Percentiles rank a stretch among this genome's conserved stretches.
These are phyloP conservation scores for Zygotorulaspora florentina DNA, from an alignment of 805 yeast genomes.

Conservation along the genomic window DNA sequence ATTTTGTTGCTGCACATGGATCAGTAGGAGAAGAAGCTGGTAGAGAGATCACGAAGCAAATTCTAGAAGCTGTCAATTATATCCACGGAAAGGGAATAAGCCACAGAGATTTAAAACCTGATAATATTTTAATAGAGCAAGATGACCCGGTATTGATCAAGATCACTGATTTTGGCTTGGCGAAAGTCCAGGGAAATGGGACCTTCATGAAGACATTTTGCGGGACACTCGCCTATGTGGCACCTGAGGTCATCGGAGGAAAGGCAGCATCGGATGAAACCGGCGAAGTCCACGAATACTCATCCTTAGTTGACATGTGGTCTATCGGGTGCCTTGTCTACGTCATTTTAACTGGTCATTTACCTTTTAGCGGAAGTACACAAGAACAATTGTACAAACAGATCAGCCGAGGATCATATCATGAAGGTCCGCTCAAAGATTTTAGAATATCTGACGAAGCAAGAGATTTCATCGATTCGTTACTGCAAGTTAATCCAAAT, in stretches of 20 bases:
- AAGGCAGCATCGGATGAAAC: slow-evolving; percentile 26
- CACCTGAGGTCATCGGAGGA: slow-evolving; percentile 78
- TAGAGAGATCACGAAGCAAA: slow-evolving; percentile 79
- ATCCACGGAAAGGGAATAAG: slow-evolving; percentile 88
- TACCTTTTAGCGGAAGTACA: slow-evolving; percentile 91
- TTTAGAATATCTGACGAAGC: slow-evolving; percentile 66
- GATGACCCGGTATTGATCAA: slow-evolving; percentile 91
- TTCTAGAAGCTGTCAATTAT: slow-evolving; percentile 76
- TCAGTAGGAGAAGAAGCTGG: slow-evolving; percentile 89
- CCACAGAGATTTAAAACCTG: slow-evolving; percentile 97
- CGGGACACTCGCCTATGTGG: slow-evolving; percentile 94
- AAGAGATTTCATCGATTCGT: slow-evolving; percentile 60
- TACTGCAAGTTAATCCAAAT: slow-evolving; percentile 74
- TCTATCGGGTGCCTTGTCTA: slow-evolving; percentile 91
- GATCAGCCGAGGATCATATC: slow-evolving; percentile 73
- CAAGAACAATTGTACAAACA: slow-evolving; percentile 79
- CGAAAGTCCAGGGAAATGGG: slow-evolving; percentile 80
- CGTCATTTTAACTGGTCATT: slow-evolving; percentile 86
- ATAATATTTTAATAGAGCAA: slow-evolving; percentile 82
- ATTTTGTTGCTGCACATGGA: slow-evolving; percentile 89
- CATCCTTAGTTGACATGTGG: slow-evolving; percentile 95
- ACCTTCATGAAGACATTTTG: slow-evolving; percentile 93
- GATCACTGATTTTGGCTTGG: slow-evolving; percentile 94
- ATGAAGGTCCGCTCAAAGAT: slow-evolving; percentile 66
- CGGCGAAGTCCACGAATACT: slow-evolving; percentile 46